A percentile compares a stretch with the other conserved stretches of the same genome.
phyloP scores from a whole-genome alignment of 176 grass and related monocot species.

The Areca catechu region DNA sequence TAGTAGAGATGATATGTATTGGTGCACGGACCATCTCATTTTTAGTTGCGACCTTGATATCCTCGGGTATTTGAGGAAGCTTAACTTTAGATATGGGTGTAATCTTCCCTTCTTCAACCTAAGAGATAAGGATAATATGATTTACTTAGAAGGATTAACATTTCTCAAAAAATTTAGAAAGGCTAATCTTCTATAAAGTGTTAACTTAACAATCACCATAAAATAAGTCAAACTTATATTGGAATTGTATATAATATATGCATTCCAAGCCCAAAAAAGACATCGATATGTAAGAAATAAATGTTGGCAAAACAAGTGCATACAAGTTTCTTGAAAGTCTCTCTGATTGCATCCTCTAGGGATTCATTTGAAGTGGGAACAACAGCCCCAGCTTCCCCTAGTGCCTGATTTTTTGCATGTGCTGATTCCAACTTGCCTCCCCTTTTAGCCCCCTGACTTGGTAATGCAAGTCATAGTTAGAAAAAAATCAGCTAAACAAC shows the following conservation, averaged over 20 bases:
- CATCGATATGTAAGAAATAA: too few relatives aligned
- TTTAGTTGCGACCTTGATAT: slow-evolving; percentile 91
- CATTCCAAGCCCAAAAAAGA: too few relatives aligned
- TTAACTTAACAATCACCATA: too few relatives aligned
- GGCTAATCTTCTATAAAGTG: too few relatives aligned
- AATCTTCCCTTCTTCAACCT: slow-evolving; percentile 97
- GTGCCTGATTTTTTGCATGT: slow-evolving; percentile 85
- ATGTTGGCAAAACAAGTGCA: slow-evolving; percentile 2
- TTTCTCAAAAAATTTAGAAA: background rate
- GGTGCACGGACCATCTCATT: slow-evolving; percentile 94
- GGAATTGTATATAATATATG: too few relatives aligned
- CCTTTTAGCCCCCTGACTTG: slow-evolving; percentile 81
- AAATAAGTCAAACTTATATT: too few relatives aligned
- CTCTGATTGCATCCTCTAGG: slow-evolving; percentile 71
- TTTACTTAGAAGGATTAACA: too few relatives aligned
- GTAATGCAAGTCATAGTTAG: background rate
- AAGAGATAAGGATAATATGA: background rate
- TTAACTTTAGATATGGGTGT: slow-evolving; percentile 58
- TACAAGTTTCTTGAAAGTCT: slow-evolving; percentile 91
- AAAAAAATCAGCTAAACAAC: too few relatives aligned
- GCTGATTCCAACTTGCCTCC: slow-evolving; percentile 97
- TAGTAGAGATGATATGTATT: slow-evolving; percentile 98
- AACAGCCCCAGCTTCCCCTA: slow-evolving; percentile 86
- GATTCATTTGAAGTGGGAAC: slow-evolving; percentile 96
- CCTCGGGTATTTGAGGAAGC: slow-evolving; percentile 82